Evolutionary conservation across 768 basidiomycete genomes (phyloP).

Genomic region (Russula foetens): DNA sequence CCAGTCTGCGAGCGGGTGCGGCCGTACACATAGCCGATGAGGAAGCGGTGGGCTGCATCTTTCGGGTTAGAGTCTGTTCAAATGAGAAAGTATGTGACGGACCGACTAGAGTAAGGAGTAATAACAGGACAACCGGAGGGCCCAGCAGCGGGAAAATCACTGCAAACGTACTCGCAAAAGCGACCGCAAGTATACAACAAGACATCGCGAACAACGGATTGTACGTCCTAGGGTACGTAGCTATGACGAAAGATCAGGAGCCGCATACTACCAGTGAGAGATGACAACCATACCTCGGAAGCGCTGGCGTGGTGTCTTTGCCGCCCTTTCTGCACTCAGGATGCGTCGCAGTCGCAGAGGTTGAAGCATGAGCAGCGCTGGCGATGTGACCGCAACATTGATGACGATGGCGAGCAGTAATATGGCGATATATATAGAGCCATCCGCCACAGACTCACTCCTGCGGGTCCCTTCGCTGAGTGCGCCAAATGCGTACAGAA

Average conservation of each 20-base stretch:
- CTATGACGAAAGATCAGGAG: slow-evolving; percentile 29
- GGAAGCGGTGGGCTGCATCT: slow-evolving; percentile 62
- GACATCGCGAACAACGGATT: slow-evolving; percentile 61
- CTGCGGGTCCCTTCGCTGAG: slow-evolving; percentile 35
- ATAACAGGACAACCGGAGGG: slow-evolving; percentile 56
- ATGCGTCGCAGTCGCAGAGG: slow-evolving; percentile 55
- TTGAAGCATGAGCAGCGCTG: slow-evolving; percentile 67
- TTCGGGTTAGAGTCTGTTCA: not conserved
- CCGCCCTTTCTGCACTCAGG: slow-evolving; percentile 44
- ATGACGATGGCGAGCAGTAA: slow-evolving; percentile 51
- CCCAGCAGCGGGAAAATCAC: slow-evolving; percentile 72
- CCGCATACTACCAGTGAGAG: not conserved
- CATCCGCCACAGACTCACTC: slow-evolving; percentile 50
- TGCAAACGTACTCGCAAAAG: slow-evolving; percentile 66
- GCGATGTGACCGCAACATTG: slow-evolving; percentile 59
- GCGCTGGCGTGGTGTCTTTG: slow-evolving; percentile 67
- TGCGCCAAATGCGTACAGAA: slow-evolving; percentile 58
- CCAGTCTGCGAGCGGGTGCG: slow-evolving; percentile 69
- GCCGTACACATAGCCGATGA: slow-evolving; percentile 71
- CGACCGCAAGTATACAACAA: slow-evolving; percentile 56
- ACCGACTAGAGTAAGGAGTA: slow-evolving; percentile 63
- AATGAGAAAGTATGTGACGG: slow-evolving; percentile 22
- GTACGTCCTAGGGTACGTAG: slow-evolving; percentile 64
- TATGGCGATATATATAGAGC: slow-evolving; percentile 62
- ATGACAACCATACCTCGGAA: slow-evolving; percentile 53